A percentile compares a stretch with the other conserved stretches of the same genome.
Evolutionary conservation across 306 rosid genomes (phyloP).

Genomic region (Malus sylvestris): DNA sequence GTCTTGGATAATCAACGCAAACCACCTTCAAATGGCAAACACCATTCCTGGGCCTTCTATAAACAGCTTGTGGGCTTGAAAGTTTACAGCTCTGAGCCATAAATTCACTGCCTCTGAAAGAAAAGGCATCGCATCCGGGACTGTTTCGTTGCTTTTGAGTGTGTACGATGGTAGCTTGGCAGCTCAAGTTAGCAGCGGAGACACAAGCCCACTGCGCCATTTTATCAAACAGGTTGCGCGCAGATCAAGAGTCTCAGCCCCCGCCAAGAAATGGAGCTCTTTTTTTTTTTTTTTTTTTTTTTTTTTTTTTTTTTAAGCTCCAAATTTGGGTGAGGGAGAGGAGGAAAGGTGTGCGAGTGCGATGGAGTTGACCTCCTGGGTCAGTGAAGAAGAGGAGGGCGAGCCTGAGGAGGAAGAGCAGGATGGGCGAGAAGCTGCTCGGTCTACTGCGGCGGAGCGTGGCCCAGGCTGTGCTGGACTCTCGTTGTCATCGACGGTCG

Average conservation of each 20-base stretch:
- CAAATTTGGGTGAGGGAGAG: not conserved
- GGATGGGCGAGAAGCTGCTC: no score
- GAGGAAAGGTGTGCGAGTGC: not conserved
- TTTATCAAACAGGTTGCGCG: slow-evolving; percentile 1
- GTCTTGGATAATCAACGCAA: slow-evolving; percentile 86
- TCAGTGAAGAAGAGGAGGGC: no score
- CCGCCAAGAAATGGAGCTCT: not conserved
- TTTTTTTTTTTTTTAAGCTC: not conserved
- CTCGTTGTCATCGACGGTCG: no score
- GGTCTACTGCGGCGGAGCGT: no score
- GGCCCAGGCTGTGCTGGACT: no score
- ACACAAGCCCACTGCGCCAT: slow-evolving; percentile 60
- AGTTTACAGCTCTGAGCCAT: slow-evolving; percentile 35
- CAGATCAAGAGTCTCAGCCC: not conserved
- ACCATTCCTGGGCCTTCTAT: slow-evolving; percentile 27
- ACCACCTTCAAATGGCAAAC: slow-evolving; percentile 50
- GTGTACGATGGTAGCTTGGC: slow-evolving; percentile 12
- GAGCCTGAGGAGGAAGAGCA: no score
- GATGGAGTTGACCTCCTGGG: no score
- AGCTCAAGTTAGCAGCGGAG: slow-evolving; percentile 49
- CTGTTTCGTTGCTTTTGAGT: slow-evolving; percentile 13
- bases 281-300: no score
- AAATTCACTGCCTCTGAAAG: slow-evolving; percentile 43
- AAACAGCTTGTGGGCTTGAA: slow-evolving; percentile 19
- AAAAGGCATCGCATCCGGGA: slow-evolving; percentile 33